These are phyloP conservation scores for Trametes cubensis DNA, from an alignment of 768 basidiomycete genomes.

Conservation along the genomic window DNA sequence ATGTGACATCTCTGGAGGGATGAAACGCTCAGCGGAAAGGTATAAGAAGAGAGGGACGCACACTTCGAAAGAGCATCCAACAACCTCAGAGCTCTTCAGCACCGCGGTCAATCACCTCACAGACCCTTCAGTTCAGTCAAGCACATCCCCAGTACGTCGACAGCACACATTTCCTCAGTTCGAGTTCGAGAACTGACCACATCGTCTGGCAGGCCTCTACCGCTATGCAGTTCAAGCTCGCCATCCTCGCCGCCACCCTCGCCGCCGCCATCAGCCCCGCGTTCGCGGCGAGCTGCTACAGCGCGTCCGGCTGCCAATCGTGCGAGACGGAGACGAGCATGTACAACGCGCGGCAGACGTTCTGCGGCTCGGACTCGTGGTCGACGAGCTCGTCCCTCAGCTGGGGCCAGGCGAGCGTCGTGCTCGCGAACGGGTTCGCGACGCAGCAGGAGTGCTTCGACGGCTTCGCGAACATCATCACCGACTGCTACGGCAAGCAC, in stretches of 20 bases:
- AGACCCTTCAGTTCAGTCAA: too few species aligned
- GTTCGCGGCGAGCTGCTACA: conserved; percentile 8
- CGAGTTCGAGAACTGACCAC: too few species aligned
- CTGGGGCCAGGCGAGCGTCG: conserved; percentile 1
- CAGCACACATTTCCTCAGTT: too few species aligned
- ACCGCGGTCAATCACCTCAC: too few species aligned
- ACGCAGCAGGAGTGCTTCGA: conserved; percentile 9
- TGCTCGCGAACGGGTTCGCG: conserved; percentile 1
- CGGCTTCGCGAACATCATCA: conserved; percentile 8
- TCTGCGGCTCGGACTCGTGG: conserved; percentile 1
- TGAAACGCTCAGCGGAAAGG: too few species aligned
- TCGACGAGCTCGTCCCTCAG: not conserved
- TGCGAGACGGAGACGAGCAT: not conserved
- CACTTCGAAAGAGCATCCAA: too few species aligned
- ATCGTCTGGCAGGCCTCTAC: too few species aligned
- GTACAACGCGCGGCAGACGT: not conserved
- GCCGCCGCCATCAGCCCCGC: not conserved
- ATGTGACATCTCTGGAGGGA: too few species aligned
- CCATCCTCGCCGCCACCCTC: not conserved
- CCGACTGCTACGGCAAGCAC: conserved; percentile 1
- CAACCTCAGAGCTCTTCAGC: too few species aligned
- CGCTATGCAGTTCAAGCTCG: conserved; percentile 7
- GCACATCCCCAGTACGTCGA: too few species aligned
- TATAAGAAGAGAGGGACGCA: too few species aligned
- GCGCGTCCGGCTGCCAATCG: not conserved